Conservation (phyloP, 2,329 filamentous ascomycete species). For the Colletotrichum sublineola region DNA sequence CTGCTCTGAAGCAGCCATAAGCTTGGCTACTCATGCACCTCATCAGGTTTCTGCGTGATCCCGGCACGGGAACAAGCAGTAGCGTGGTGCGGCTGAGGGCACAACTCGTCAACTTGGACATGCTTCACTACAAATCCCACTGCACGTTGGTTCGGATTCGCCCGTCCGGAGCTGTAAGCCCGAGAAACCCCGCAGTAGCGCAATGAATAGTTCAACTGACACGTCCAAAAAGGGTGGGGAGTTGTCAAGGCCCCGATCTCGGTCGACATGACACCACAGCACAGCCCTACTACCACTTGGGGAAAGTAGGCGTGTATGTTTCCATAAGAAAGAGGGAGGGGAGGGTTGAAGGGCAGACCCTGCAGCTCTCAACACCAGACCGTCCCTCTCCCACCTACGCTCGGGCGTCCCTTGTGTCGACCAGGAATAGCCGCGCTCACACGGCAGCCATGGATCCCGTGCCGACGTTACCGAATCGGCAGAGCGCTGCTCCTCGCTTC, state of each 20-base stretch:
- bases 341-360: conserved; percentile 12
- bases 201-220: not conserved
- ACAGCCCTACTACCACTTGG: not conserved
- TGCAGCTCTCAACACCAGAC: conserved; percentile 7
- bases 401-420: conserved; percentile 10
- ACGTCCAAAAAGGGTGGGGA: not conserved
- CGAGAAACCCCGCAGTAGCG: not conserved
- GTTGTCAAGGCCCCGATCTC: not conserved
- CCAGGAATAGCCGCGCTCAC: conserved; percentile 8
- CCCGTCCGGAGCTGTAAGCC: not conserved
- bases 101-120: not conserved
- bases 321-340: not conserved
- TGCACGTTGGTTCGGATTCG: not conserved
- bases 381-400: not conserved
- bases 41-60: not conserved
- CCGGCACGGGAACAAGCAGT: not conserved
- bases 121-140: not conserved
- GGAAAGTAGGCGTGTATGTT: not conserved
- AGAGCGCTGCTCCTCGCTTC: conserved; percentile 6
- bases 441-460: conserved; percentile 33
- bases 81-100: conserved; percentile 7
- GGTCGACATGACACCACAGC: not conserved
- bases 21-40: not conserved
- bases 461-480: conserved; percentile 19
- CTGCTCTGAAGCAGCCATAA: not conserved